These are phyloP conservation scores for Oryza coarctata DNA, from an alignment of 176 grass and related monocot genomes.

Conservation along the genomic window DNA sequence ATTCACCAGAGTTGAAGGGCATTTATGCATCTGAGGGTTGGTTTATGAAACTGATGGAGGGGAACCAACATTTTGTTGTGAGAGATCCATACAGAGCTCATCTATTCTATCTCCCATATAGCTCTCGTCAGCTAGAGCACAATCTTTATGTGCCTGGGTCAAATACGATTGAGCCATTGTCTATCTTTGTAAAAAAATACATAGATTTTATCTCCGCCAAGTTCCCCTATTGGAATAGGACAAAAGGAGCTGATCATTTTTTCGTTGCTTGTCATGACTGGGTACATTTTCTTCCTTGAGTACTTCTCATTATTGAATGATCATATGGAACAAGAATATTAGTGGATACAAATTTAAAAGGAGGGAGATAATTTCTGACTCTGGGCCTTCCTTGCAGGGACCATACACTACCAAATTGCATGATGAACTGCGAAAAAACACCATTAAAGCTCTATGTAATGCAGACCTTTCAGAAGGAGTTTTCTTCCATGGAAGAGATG, in stretches of 20 bases:
- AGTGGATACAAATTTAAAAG: not conserved
- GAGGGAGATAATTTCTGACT: not conserved
- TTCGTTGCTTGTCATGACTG: constrained; percentile 95
- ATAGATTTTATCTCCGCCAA: constrained; percentile 74
- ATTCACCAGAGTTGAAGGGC: constrained; percentile 72
- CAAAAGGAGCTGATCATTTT: constrained; percentile 86
- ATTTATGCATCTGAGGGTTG: constrained; percentile 94
- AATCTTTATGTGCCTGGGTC: constrained; percentile 80
- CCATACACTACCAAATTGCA: constrained; percentile 79
- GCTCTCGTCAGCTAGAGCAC: constrained; percentile 65
- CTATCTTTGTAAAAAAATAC: constrained; percentile 75
- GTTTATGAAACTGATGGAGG: constrained; percentile 95
- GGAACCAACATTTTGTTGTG: constrained; percentile 59
- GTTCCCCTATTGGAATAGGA: constrained; percentile 86
- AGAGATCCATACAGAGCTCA: constrained; percentile 70
- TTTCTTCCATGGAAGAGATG: constrained; percentile 75
- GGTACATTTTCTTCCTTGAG: constrained; percentile 50
- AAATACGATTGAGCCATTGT: constrained; percentile 60
- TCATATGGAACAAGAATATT: not conserved
- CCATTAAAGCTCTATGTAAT: constrained; percentile 88
- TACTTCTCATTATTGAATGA: not conserved
- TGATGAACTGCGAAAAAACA: constrained; percentile 62
- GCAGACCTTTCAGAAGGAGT: constrained; percentile 75
- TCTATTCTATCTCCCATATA: constrained; percentile 83
- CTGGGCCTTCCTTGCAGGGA: constrained; percentile 36